Base-by-base conservation (phyloP, 2,329 filamentous ascomycete genomes). In the Fusarium coicis region DNA sequence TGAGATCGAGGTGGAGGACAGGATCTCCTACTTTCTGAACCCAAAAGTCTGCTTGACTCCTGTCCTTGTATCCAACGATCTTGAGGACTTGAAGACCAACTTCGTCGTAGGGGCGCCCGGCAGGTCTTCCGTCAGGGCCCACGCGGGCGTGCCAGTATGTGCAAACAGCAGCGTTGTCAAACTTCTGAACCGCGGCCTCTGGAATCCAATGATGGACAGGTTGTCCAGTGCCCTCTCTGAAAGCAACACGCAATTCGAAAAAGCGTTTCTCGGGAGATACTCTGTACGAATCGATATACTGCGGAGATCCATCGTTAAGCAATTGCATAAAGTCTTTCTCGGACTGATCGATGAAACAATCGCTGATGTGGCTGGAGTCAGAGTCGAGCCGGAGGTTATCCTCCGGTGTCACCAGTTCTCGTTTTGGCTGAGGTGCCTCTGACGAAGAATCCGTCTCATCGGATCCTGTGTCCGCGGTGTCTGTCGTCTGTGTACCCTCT, bases 31-130 rank as follows among this genome's bases (percentile, higher is more conserved):
- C 46, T 5, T 3, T n/a, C 30, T 49, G 28, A 9, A 49, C 46
- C 46, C 46, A 49, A 12, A 49, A 32, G 0, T 49, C 19, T 4
- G 0, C 3, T 49, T 32, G 14, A 2, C 4, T 32, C 3, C 26
- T 32, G 46, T 49, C 46, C 46, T 32, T 32, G 4, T 30, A 30
- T 6, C 4, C 21, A 9, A 32, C 19, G 21, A 49, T 49, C 21
- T 49, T 32, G 19, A 49, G 46, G 6, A 49, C 46, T n/a, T 49
- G 14, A 18, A 3, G 14, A n/a, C 32, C 28, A 18, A 32, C 28
- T n/a, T 49, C 19, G 4, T 49, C 28, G 46, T 49, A 49, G 1
- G 46, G 46, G 4, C 46, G 46, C 14, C 28, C 46, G 12, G 10
- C 46, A 49, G 46, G 46, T 7, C 10, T 5, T 32, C 46, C 46